Evolutionary conservation across 441 rosid genomes (phyloP).

Genomic region (Pelargonium exstipulatum): DNA sequence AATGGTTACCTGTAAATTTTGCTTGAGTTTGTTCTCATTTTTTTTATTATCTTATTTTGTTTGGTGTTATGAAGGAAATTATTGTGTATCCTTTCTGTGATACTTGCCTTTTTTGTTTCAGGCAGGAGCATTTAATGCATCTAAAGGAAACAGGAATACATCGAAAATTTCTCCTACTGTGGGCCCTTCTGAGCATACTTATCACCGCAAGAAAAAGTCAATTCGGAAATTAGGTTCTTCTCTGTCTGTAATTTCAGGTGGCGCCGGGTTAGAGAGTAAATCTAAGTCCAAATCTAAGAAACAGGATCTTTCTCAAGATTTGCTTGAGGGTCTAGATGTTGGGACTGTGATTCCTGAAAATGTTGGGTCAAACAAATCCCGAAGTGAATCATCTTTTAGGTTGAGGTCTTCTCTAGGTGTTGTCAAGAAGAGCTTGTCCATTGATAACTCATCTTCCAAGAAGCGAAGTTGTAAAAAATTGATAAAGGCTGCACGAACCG

Average conservation of each 20-base stretch:
- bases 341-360: constrained; percentile 32
- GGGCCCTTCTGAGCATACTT: constrained; percentile 31
- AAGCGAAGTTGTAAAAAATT: constrained; percentile 34
- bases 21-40: not conserved
- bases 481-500: constrained; percentile 24
- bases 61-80: not conserved
- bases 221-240: constrained; percentile 35
- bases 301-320: constrained; percentile 23
- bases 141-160: constrained; percentile 23
- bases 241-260: constrained; percentile 26
- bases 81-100: not conserved
- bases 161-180: constrained; percentile 26
- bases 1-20: constrained; percentile 2
- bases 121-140: constrained; percentile 26
- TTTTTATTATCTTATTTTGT: not conserved
- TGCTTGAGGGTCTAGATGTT: constrained; percentile 22
- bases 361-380: constrained; percentile 28
- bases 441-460: constrained; percentile 28
- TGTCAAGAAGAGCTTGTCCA: constrained; percentile 24
- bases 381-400: constrained; percentile 28
- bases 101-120: constrained; percentile 23
- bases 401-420: constrained; percentile 28
- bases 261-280: constrained; percentile 25
- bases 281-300: constrained; percentile 38
- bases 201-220: constrained; percentile 49